Conservation (phyloP, 306 rosid species). For the Carpinus fangiana region DNA sequence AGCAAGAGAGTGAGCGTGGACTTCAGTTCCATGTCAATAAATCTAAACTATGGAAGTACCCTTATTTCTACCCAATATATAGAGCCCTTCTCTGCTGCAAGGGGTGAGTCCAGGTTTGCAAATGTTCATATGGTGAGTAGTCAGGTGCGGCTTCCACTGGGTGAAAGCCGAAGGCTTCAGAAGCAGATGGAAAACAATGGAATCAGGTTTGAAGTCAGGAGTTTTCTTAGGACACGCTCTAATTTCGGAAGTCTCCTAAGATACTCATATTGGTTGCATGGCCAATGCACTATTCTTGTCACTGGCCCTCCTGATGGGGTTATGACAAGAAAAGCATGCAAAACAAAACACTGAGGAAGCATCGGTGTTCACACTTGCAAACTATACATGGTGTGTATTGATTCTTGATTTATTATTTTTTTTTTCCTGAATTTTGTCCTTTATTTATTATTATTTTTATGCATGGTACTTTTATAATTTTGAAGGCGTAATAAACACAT, state of each 20-base stretch:
- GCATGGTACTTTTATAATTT: too few relatives aligned
- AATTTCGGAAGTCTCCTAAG: slow-evolving; percentile 63
- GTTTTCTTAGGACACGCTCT: slow-evolving; percentile 66
- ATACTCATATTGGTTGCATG: slow-evolving; percentile 68
- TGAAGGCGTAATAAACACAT: too few relatives aligned
- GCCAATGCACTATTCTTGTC: slow-evolving; percentile 52
- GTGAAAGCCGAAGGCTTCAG: slow-evolving; percentile 48
- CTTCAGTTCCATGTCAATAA: slow-evolving; percentile 61
- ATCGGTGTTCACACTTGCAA: too few relatives aligned
- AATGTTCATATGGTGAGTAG: slow-evolving; percentile 65
- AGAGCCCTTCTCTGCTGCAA: slow-evolving; percentile 69
- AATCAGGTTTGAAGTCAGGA: slow-evolving; percentile 52
- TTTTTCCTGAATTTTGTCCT: too few relatives aligned
- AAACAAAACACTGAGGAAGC: slow-evolving; percentile 50
- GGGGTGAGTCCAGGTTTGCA: slow-evolving; percentile 49
- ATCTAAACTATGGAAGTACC: slow-evolving; percentile 65
- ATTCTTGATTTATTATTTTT: too few relatives aligned
- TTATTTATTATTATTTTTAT: too few relatives aligned
- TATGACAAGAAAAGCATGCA: slow-evolving; percentile 56
- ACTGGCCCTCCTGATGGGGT: slow-evolving; percentile 77
- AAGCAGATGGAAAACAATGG: slow-evolving; percentile 68
- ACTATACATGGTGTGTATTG: too few relatives aligned
- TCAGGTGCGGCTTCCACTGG: slow-evolving; percentile 65
- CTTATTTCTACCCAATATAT: slow-evolving; percentile 65
- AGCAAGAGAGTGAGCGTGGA: slow-evolving; percentile 79